Evolutionary conservation across 148 eudicot genomes (phyloP).

Genomic region (Amaranthus cruentus): DNA sequence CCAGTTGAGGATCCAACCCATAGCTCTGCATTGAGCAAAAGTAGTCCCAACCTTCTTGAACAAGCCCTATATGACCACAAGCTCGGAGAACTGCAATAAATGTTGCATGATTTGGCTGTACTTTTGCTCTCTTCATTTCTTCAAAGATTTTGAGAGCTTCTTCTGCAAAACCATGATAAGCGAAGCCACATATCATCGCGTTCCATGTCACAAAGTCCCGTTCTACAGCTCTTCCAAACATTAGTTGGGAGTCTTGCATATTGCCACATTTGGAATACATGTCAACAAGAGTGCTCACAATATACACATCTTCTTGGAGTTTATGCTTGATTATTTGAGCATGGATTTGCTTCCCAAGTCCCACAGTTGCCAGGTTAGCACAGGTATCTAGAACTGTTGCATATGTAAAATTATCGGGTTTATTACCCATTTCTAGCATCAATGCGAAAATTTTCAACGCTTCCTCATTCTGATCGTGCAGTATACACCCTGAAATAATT

Average conservation of each 20-base stretch:
- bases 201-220: constrained; percentile 90
- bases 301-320: constrained; percentile 61
- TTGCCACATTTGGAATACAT: constrained; percentile 92
- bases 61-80: constrained; percentile 84
- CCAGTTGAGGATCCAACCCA: constrained; percentile 63
- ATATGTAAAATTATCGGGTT: constrained; percentile 80
- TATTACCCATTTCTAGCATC: constrained; percentile 60
- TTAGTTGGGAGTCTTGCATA: constrained; percentile 62
- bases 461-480: constrained; percentile 59
- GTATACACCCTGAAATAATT: constrained; percentile 69
- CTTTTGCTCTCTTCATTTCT: constrained; percentile 55
- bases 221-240: constrained; percentile 54
- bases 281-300: constrained; percentile 80
- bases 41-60: constrained; percentile 52
- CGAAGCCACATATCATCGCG: constrained; percentile 75
- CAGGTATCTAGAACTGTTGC: constrained; percentile 91
- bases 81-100: constrained; percentile 85
- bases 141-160: constrained; percentile 58
- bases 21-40: constrained; percentile 56
- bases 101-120: constrained; percentile 79
- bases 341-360: constrained; percentile 88
- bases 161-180: constrained; percentile 79
- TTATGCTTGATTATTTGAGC: constrained; percentile 79
- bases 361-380: constrained; percentile 77
- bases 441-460: constrained; percentile 63